These are phyloP conservation scores for Triangularia setosa DNA, from an alignment of 2,329 filamentous ascomycete species.

Conservation along the genomic window DNA sequence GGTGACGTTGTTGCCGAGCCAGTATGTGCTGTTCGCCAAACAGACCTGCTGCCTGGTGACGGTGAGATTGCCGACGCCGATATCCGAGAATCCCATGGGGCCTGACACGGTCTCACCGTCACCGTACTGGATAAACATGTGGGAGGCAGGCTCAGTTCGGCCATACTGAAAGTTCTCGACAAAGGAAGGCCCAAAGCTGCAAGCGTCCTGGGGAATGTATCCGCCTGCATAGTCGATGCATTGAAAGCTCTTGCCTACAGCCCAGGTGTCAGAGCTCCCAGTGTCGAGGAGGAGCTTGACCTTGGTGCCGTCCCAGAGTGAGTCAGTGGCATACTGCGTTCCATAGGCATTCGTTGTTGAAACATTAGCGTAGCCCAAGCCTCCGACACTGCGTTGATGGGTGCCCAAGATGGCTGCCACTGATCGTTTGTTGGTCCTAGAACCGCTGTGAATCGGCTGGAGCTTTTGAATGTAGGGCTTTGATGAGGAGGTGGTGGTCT, in stretches of 20 bases:
- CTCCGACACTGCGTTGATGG: conserved; percentile 28
- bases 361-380: conserved; percentile 32
- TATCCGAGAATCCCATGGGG: conserved; percentile 44
- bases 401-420: conserved; percentile 29
- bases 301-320: conserved; percentile 26
- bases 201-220: conserved; percentile 30
- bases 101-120: conserved; percentile 48
- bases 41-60: conserved; percentile 46
- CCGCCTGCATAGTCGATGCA: conserved; percentile 39
- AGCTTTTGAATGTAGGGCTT: conserved; percentile 16
- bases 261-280: conserved; percentile 51
- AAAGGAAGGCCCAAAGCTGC: conserved; percentile 40
- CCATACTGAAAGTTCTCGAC: conserved; percentile 40
- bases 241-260: conserved; percentile 37
- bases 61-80: conserved; percentile 42
- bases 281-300: conserved; percentile 44
- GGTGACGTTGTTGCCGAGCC: conserved; percentile 50
- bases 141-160: conserved; percentile 37
- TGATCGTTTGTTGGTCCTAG: conserved; percentile 24
- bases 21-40: conserved; percentile 47
- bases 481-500: background rate
- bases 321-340: conserved; percentile 31
- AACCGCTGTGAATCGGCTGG: background rate
- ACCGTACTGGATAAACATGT: conserved; percentile 45
- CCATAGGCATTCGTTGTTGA: conserved; percentile 31